Evolutionary conservation across 2,329 filamentous ascomycete genomes (phyloP).

Genomic region (Akanthomyces dipterigenus): DNA sequence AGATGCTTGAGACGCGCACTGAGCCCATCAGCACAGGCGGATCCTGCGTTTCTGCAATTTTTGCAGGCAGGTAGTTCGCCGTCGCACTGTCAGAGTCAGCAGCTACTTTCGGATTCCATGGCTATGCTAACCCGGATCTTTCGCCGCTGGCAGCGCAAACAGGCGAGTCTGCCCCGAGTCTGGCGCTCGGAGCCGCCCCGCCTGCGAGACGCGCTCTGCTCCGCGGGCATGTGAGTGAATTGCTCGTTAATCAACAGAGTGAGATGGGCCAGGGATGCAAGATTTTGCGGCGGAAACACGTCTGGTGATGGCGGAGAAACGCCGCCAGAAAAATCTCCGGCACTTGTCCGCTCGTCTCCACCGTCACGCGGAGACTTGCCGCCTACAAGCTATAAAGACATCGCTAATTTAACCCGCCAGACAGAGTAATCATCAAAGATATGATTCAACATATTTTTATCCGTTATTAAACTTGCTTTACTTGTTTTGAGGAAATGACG

Average conservation of each 20-base stretch:
- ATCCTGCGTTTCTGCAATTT: conserved; percentile 36
- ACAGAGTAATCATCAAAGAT: background rate
- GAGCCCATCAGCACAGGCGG: conserved; percentile 36
- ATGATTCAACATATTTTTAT: background rate
- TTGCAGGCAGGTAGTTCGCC: conserved; percentile 35
- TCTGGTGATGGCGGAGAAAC: background rate
- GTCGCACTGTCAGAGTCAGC: conserved; percentile 32
- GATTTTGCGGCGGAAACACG: background rate
- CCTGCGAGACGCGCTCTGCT: background rate
- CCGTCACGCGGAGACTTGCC: conserved; percentile 3
- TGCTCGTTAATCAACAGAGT: too few relatives aligned
- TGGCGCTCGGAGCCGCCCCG: conserved; percentile 17
- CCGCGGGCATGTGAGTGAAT: background rate
- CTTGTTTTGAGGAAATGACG: conserved; percentile 14
- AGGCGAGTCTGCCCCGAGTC: conserved; percentile 23
- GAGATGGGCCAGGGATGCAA: too few relatives aligned
- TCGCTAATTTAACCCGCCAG: background rate
- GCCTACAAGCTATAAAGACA: background rate
- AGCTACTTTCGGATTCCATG: background rate
- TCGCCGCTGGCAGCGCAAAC: conserved; percentile 37
- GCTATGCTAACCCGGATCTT: conserved; percentile 37
- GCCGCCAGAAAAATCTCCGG: background rate
- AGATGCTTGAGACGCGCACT: conserved; percentile 32
- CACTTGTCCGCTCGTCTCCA: background rate
- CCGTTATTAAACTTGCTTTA: too few relatives aligned